phyloP scores from a whole-genome alignment of 2,329 filamentous ascomycete species.

The Colletotrichum echinochloae region DNA sequence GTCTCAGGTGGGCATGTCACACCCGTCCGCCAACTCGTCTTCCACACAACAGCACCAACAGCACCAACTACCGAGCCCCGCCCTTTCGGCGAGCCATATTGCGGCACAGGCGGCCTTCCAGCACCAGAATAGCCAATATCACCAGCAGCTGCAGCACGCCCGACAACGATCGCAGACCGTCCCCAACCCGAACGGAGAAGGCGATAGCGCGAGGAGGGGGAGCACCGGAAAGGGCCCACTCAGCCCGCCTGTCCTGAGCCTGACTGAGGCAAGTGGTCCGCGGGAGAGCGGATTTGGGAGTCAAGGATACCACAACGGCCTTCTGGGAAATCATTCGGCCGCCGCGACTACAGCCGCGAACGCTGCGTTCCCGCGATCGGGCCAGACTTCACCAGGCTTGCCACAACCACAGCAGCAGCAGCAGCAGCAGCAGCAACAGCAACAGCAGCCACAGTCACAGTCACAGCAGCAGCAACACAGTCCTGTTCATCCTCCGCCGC shows the following conservation, averaged over 20 bases:
- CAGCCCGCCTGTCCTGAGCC: constrained; percentile 71
- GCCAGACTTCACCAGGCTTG: constrained; percentile 61
- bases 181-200: constrained; percentile 59
- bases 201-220: constrained; percentile 52
- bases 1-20: constrained; percentile 61
- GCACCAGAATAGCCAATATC: constrained; percentile 59
- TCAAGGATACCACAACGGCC: constrained; percentile 70
- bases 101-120: constrained; percentile 82
- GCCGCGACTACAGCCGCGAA: constrained; percentile 80
- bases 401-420: constrained; percentile 49
- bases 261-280: constrained; percentile 74
- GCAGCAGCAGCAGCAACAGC: constrained; percentile 50
- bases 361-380: constrained; percentile 77
- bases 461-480: constrained; percentile 47
- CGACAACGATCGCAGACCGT: constrained; percentile 82
- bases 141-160: constrained; percentile 62
- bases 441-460: constrained; percentile 38
- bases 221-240: constrained; percentile 63
- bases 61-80: constrained; percentile 45
- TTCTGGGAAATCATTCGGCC: constrained; percentile 69
- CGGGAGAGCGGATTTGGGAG: constrained; percentile 66
- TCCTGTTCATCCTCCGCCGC: constrained; percentile 54
- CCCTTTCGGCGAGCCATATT: constrained; percentile 78
- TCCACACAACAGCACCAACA: constrained; percentile 31
- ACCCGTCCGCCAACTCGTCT: constrained; percentile 50